Evolutionary conservation across 305 asterid genomes (phyloP).

Genomic region (Solanum hybrid): DNA sequence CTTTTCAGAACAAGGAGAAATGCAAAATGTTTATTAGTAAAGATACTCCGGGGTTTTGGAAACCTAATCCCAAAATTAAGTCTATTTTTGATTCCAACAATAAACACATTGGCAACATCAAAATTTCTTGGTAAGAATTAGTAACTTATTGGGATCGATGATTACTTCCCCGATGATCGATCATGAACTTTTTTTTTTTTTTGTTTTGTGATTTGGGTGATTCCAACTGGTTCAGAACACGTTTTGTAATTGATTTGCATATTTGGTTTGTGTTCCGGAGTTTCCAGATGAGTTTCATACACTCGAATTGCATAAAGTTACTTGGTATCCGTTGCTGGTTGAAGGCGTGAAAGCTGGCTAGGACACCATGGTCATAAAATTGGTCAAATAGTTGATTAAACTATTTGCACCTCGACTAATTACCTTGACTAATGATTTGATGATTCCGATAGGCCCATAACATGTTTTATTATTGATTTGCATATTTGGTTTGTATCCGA

Average conservation of each 20-base stretch:
- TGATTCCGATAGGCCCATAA: no score
- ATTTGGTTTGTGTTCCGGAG: neutral
- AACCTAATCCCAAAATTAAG: neutral
- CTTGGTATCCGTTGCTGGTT: neutral
- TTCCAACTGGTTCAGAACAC: neutral
- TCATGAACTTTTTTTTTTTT: no score
- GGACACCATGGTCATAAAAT: no score
- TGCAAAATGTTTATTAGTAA: neutral
- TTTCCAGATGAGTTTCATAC: neutral
- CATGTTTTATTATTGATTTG: neutral
- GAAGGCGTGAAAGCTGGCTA: no score
- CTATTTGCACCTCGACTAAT: no score
- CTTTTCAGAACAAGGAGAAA: neutral
- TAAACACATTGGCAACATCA: neutral
- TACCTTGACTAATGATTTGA: no score
- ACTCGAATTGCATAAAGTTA: neutral
- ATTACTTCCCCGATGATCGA: neutral
- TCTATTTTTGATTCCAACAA: neutral
- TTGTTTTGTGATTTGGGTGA: neutral
- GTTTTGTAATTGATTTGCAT: neutral
- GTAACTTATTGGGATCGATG: neutral
- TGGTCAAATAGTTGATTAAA: no score
- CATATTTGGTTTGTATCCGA: neutral
- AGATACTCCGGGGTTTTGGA: neutral
- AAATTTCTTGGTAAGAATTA: neutral